Base-by-base conservation (phyloP, 768 basidiomycete species). In the Leccinum variicolor region DNA sequence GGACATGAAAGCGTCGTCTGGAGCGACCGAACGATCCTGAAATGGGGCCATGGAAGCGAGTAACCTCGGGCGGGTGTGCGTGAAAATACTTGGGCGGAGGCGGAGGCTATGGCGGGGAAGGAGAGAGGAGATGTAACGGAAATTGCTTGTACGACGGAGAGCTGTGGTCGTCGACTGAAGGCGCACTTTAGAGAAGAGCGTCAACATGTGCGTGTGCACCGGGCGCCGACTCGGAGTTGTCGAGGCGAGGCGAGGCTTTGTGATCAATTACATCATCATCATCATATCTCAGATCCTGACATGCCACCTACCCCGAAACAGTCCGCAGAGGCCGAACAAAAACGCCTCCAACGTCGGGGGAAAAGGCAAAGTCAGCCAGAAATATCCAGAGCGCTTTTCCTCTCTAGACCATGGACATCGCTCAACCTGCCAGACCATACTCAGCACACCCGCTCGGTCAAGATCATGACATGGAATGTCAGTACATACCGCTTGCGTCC, bases 381-480 rank as follows among this genome's bases (percentile, higher is more conserved):
- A 6, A 19, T 41, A 8, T 7, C 6, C 41, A 43, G 19, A 14
- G 33, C 55, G 31, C 64, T 55, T 45, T 64, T 62, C 51, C 64
- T 65, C 45, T 33, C 51, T 55, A 71, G 63, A 68, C 63, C 41
- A 57, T 83, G 82, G 81, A 39, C 75, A 46, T 61, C 66, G 13
- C 62, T 75, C 29, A 54, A 60, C 4, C 39, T 21, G 3, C 52
- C 50, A 2, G n/a, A 29, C 15, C n/a, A 26, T 28, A 47, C 50
- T 7, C 39, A 3, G 21, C 49, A 23, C 23, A 7, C 54, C n/a
- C 49, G 9, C 34, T 14, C 61, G 26, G 57, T 85, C 59, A 89
- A 77, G 66, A 69, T 94, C 51, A 77, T 90, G 76, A 88, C 88
- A 5, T 94, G 91, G 90, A 94, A 94, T 76, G 89, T 93, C 57